Evolutionary conservation across 2,329 filamentous ascomycete species (phyloP).

Genomic region (Lasiodiplodia citricola): DNA sequence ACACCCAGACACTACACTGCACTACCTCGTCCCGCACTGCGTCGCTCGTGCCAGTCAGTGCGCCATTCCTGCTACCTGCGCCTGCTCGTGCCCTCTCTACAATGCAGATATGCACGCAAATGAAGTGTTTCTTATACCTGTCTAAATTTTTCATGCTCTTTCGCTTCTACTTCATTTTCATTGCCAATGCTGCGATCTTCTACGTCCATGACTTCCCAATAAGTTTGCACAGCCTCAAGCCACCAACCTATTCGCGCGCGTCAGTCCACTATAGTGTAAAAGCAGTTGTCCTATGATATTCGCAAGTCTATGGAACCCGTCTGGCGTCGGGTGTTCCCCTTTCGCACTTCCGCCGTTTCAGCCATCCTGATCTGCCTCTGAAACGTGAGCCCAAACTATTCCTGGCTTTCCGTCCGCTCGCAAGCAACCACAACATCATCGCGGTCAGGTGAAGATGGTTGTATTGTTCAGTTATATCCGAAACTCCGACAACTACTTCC

Average conservation of each 20-base stretch:
- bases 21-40: not conserved
- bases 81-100: not conserved
- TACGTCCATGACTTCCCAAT: constrained; percentile 6
- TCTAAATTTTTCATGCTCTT: not conserved
- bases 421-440: not conserved
- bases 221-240: not conserved
- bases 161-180: not conserved
- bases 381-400: not conserved
- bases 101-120: not conserved
- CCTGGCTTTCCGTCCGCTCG: not conserved
- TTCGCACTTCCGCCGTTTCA: constrained; percentile 6
- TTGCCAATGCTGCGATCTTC: not conserved
- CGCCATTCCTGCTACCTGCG: not conserved
- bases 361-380: constrained; percentile 4
- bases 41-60: not conserved
- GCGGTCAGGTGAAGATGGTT: not conserved
- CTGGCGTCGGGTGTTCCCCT: not conserved
- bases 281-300: not conserved
- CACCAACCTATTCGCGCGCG: not conserved
- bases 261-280: not conserved
- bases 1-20: not conserved
- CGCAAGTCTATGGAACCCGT: not conserved
- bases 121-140: not conserved
- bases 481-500: not conserved
- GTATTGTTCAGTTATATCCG: not conserved